Conservation (phyloP, 2,329 filamentous ascomycete species). For the Periconia sp. region DNA sequence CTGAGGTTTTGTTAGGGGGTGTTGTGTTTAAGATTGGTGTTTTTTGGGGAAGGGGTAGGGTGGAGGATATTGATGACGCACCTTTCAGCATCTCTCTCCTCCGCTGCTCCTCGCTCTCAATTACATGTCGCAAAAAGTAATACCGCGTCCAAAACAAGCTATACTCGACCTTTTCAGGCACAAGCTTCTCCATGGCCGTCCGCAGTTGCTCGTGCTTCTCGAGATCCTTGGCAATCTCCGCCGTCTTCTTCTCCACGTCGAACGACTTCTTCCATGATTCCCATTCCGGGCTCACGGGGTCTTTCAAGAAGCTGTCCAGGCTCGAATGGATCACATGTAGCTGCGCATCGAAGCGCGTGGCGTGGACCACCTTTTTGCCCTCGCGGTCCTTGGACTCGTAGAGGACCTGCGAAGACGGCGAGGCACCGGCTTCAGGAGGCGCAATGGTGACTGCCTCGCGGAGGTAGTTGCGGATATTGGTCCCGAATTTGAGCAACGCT, state of each 20-base stretch:
- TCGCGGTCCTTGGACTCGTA: slow-evolving; percentile 92
- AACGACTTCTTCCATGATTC: slow-evolving; percentile 72
- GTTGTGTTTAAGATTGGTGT: slow-evolving; percentile 3
- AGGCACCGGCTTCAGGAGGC: slow-evolving; percentile 60
- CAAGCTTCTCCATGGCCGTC: slow-evolving; percentile 88
- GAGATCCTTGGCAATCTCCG: slow-evolving; percentile 77
- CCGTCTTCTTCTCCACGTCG: slow-evolving; percentile 80
- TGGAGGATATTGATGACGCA: slow-evolving; percentile 45
- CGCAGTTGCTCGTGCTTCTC: slow-evolving; percentile 85
- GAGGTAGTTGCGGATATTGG: slow-evolving; percentile 85
- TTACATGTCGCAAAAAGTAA: slow-evolving; percentile 89
- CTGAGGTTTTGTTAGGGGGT: slow-evolving; percentile 13
- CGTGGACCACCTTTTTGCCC: slow-evolving; percentile 92
- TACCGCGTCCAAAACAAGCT: slow-evolving; percentile 90
- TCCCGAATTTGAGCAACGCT: slow-evolving; percentile 86
- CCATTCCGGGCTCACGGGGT: slow-evolving; percentile 77
- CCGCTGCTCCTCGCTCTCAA: slow-evolving; percentile 89
- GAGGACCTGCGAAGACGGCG: slow-evolving; percentile 62
- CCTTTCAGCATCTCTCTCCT: slow-evolving; percentile 89
- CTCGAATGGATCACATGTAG: slow-evolving; percentile 92
- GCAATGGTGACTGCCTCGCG: slow-evolving; percentile 87
- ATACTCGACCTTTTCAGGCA: slow-evolving; percentile 92
- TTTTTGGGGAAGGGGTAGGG: background rate
- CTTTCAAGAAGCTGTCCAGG: slow-evolving; percentile 75
- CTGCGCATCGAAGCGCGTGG: slow-evolving; percentile 91